phyloP scores from a whole-genome alignment of 768 basidiomycete genomes.

The Sistotremastrum niveocremeum region DNA sequence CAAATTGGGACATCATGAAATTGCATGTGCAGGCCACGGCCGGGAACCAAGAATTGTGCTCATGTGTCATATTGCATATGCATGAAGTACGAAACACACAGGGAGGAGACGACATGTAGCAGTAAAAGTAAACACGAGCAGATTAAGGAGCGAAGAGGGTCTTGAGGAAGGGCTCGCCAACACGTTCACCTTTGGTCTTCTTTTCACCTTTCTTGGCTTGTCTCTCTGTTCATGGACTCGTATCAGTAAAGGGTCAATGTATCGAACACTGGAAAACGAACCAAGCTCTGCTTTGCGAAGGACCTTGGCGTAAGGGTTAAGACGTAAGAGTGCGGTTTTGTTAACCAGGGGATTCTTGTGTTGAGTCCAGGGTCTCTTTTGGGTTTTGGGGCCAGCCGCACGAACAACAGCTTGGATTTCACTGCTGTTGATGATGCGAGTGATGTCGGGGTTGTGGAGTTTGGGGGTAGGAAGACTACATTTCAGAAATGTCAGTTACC shows the following conservation, averaged over 20 bases:
- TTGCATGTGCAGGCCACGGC: too few species aligned
- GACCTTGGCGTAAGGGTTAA: constrained; percentile 98
- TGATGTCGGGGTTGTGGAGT: constrained; percentile 94
- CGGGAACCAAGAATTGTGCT: too few species aligned
- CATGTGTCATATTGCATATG: too few species aligned
- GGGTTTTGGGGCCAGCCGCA: constrained; percentile 67
- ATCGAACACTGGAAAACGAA: constrained; percentile 27
- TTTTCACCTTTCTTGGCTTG: constrained; percentile 51
- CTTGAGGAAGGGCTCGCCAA: constrained; percentile 73
- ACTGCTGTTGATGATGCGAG: constrained; percentile 93
- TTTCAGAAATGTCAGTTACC: not conserved
- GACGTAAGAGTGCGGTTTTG: constrained; percentile 88
- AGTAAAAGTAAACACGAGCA: not conserved
- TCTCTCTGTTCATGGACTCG: constrained; percentile 50
- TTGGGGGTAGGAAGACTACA: constrained; percentile 84
- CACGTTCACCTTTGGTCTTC: constrained; percentile 32
- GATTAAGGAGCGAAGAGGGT: constrained; percentile 75
- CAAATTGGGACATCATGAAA: too few species aligned
- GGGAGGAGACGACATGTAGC: too few species aligned
- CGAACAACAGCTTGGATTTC: constrained; percentile 97
- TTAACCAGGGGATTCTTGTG: constrained; percentile 98
- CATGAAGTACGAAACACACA: too few species aligned
- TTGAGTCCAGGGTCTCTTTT: constrained; percentile 95
- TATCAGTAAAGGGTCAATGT: constrained; percentile 5
- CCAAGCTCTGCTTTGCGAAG: constrained; percentile 79